Evolutionary conservation across 208 protist genomes (phyloP).

Genomic region (Balamuthia mandrillaris): DNA sequence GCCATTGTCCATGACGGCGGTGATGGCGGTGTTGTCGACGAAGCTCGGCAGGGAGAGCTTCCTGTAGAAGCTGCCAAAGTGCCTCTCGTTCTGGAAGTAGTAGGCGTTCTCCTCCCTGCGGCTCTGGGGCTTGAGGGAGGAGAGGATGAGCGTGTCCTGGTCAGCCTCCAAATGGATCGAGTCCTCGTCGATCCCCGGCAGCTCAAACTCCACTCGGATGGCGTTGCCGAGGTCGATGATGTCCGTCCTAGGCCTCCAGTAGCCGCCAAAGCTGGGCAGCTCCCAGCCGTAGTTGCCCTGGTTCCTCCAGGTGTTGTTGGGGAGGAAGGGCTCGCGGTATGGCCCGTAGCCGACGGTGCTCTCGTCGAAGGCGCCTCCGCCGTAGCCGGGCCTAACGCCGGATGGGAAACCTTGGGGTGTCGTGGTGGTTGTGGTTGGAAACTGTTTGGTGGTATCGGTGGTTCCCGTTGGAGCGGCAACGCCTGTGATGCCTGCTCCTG

Average conservation of each 20-base stretch:
- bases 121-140: slow-evolving; percentile 15
- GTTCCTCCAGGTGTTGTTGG: too few species aligned
- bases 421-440: too few species aligned
- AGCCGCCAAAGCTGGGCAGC: too few species aligned
- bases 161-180: background rate
- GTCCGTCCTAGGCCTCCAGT: slow-evolving; percentile 9
- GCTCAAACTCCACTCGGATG: slow-evolving; percentile 6
- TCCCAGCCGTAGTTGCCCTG: too few species aligned
- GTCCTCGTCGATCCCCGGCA: background rate
- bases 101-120: slow-evolving; percentile 16
- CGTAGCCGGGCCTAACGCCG: too few species aligned
- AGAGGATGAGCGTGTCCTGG: background rate
- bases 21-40: background rate
- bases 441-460: too few species aligned
- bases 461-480: too few species aligned
- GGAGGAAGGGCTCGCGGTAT: too few species aligned
- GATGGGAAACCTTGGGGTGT: too few species aligned
- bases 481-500: too few species aligned
- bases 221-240: background rate
- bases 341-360: too few species aligned
- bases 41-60: background rate
- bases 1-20: background rate
- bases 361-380: too few species aligned
- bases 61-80: slow-evolving; percentile 34
- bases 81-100: slow-evolving; percentile 3